These are phyloP conservation scores for Euryodendron excelsum DNA, from an alignment of 148 eudicot species.

Conservation along the genomic window DNA sequence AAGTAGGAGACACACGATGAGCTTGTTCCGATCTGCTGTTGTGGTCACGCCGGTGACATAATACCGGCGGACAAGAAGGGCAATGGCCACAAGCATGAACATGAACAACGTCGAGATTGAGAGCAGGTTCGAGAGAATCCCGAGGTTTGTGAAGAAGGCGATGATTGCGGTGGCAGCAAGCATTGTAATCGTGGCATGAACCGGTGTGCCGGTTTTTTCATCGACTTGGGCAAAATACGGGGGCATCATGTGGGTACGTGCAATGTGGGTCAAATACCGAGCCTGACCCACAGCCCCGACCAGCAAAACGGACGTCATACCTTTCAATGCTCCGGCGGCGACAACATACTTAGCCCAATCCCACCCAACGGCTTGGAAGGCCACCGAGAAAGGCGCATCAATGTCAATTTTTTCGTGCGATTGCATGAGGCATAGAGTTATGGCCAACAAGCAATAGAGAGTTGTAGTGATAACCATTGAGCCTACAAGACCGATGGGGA, in stretches of 20 bases:
- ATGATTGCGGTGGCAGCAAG: conserved; percentile 39
- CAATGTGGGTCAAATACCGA: conserved; percentile 63
- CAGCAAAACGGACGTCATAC: conserved; percentile 59
- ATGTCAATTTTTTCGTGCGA: conserved; percentile 26
- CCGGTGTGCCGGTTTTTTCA: conserved; percentile 51
- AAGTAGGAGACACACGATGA: conserved; percentile 25
- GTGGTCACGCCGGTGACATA: conserved; percentile 46
- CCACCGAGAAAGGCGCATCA: conserved; percentile 57
- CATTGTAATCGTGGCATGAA: conserved; percentile 52
- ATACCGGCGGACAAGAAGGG: conserved; percentile 54
- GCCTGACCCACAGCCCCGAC: conserved; percentile 67
- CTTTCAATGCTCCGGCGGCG: conserved; percentile 63
- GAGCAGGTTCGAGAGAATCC: conserved; percentile 42
- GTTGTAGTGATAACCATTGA: conserved; percentile 51
- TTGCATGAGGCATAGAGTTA: conserved; percentile 58
- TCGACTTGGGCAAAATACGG: conserved; percentile 62
- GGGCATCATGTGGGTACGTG: conserved; percentile 66
- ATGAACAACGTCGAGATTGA: conserved; percentile 57
- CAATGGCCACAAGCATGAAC: conserved; percentile 54
- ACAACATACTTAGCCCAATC: conserved; percentile 59
- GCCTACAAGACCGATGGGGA: conserved; percentile 64
- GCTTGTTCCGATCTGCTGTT: conserved; percentile 28
- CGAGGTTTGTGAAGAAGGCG: conserved; percentile 53
- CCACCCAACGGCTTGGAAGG: conserved; percentile 52
- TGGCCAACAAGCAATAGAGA: conserved; percentile 48